Conservation (phyloP, 768 basidiomycete species). For the Strobilomyces echinocephalus region DNA sequence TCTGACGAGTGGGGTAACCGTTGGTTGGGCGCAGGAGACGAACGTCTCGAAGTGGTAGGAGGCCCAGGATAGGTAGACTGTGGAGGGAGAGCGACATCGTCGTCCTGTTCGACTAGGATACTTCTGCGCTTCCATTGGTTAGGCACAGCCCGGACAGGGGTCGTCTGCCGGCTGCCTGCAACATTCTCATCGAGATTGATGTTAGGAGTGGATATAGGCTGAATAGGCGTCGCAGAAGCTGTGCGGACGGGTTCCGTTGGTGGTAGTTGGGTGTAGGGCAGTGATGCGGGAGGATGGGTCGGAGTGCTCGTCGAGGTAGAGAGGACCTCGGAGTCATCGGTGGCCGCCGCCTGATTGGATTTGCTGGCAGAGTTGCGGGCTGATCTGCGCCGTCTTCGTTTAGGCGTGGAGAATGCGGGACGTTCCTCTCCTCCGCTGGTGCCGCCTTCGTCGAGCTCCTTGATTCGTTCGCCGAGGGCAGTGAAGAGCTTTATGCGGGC, state of each 20-base stretch:
- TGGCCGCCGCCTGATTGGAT: conserved; percentile 37
- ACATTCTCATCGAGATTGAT: conserved; percentile 29
- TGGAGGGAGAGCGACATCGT: conserved; percentile 47
- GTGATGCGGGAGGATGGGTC: conserved; percentile 46
- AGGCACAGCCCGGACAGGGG: conserved; percentile 32
- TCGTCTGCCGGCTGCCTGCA: conserved; percentile 30
- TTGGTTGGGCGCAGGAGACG: conserved; percentile 26
- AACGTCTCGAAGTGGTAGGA: conserved; percentile 41
- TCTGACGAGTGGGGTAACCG: conserved; percentile 50
- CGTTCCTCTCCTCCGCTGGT: conserved; percentile 57
- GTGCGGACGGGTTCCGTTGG: conserved; percentile 25
- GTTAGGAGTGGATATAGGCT: conserved; percentile 24
- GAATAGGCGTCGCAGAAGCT: conserved; percentile 26
- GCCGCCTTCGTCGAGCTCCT: conserved; percentile 61
- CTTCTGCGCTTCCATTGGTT: conserved; percentile 52
- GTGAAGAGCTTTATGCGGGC: conserved; percentile 66
- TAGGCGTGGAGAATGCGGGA: conserved; percentile 40
- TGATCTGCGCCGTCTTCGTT: conserved; percentile 56
- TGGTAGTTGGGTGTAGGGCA: conserved; percentile 38
- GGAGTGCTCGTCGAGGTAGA: conserved; percentile 56
- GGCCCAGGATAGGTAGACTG: conserved; percentile 36
- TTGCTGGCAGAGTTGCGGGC: conserved; percentile 34
- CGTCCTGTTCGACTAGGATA: conserved; percentile 66
- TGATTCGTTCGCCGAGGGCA: conserved; percentile 52
- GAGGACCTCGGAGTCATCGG: conserved; percentile 42